Conservation (phyloP, 1,139 yeast species). For the Yamadazyma trypodendri region DNA sequence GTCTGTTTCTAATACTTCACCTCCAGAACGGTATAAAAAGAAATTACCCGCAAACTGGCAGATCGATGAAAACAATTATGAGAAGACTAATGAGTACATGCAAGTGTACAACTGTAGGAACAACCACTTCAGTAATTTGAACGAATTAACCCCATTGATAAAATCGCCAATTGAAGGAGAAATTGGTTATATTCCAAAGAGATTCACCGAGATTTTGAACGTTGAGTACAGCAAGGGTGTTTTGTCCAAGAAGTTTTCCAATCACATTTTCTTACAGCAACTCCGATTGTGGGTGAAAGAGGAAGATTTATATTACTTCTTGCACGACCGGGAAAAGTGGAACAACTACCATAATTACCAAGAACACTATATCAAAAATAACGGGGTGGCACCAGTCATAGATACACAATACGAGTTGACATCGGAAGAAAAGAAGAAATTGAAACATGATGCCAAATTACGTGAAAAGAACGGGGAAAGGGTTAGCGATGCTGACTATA, state of each 20-base stretch:
- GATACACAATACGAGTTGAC: constrained; percentile 22
- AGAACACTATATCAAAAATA: constrained; percentile 16
- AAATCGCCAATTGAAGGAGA: constrained; percentile 37
- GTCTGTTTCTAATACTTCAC: constrained; percentile 22
- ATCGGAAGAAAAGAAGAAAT: constrained; percentile 20
- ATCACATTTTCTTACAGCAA: constrained; percentile 30
- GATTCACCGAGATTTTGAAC: constrained; percentile 26
- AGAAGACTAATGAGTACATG: constrained; percentile 20
- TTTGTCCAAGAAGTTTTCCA: constrained; percentile 18
- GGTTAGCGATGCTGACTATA: constrained; percentile 10
- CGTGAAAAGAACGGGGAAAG: constrained; percentile 17
- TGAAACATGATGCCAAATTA: constrained; percentile 16
- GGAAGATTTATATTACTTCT: constrained; percentile 20
- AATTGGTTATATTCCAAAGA: constrained; percentile 36
- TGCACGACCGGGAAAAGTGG: constrained; percentile 25
- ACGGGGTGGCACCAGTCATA: constrained; percentile 6
- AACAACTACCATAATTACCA: constrained; percentile 25
- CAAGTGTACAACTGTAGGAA: constrained; percentile 34
- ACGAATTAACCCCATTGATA: constrained; percentile 26
- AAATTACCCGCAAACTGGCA: constrained; percentile 14
- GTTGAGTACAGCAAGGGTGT: constrained; percentile 34
- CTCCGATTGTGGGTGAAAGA: constrained; percentile 32
- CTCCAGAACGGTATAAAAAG: constrained; percentile 22
- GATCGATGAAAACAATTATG: constrained; percentile 10
- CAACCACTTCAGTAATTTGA: constrained; percentile 24